These are phyloP conservation scores for Thraustochytrium sp. DNA, from an alignment of 352 stramenopile genomes.

Conservation along the genomic window DNA sequence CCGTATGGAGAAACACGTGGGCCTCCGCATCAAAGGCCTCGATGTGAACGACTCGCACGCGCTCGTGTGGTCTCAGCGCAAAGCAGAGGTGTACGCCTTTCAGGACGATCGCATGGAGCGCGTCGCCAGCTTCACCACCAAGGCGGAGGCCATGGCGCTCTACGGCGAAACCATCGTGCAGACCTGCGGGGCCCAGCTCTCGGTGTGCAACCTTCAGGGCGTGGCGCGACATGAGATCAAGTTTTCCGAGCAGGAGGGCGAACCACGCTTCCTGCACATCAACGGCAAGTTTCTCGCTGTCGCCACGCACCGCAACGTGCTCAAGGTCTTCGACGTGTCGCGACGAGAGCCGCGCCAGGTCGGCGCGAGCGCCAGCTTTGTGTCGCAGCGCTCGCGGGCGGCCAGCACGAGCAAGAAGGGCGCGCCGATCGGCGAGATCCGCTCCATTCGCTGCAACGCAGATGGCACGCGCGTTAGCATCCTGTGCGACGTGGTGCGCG, in stretches of 20 bases:
- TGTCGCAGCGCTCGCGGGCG: slow-evolving; percentile 45
- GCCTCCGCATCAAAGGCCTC: slow-evolving; percentile 71
- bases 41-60: slow-evolving; percentile 68
- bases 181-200: slow-evolving; percentile 69
- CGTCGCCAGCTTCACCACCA: slow-evolving; percentile 74
- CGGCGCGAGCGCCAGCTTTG: slow-evolving; percentile 52
- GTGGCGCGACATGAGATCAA: slow-evolving; percentile 75
- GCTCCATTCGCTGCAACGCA: slow-evolving; percentile 69
- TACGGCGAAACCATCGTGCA: slow-evolving; percentile 78
- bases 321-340: slow-evolving; percentile 79
- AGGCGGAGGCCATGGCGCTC: slow-evolving; percentile 75
- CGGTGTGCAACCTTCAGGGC: slow-evolving; percentile 76
- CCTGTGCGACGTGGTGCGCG: slow-evolving; percentile 64
- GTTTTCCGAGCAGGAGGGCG: slow-evolving; percentile 80
- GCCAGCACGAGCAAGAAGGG: slow-evolving; percentile 41
- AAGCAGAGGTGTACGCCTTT: slow-evolving; percentile 77
- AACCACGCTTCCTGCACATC: slow-evolving; percentile 67
- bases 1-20: slow-evolving; percentile 61
- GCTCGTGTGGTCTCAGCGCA: slow-evolving; percentile 73
- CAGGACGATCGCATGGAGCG: slow-evolving; percentile 61
- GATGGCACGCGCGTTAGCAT: slow-evolving; percentile 80
- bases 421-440: slow-evolving; percentile 51
- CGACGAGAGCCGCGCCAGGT: slow-evolving; percentile 72
- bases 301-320: slow-evolving; percentile 66
- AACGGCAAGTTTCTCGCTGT: slow-evolving; percentile 83